These are phyloP conservation scores for Xylaria sp. DNA, from an alignment of 2,329 filamentous ascomycete species.

Conservation along the genomic window DNA sequence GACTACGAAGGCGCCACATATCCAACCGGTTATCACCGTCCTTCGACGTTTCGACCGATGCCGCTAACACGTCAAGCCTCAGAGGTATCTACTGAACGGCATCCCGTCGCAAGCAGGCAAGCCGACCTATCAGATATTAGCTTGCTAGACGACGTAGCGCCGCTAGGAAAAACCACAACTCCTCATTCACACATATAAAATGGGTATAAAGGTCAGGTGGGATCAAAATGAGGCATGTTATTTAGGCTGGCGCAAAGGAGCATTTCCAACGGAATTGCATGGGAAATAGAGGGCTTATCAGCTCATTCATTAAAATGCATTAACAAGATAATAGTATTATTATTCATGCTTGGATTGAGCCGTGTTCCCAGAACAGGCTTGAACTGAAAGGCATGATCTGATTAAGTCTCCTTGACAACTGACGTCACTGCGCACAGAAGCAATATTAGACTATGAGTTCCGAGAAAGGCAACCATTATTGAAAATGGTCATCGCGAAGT, in stretches of 20 bases:
- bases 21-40: conserved; percentile 39
- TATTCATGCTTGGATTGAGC: not conserved
- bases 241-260: conserved; percentile 19
- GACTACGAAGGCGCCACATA: conserved; percentile 38
- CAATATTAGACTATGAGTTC: not conserved
- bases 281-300: conserved; percentile 1
- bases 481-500: not conserved
- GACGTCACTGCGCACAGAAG: not conserved
- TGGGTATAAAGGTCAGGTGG: not conserved
- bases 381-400: not conserved
- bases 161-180: conserved; percentile 23
- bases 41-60: conserved; percentile 26
- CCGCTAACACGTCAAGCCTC: conserved; percentile 26
- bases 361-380: not conserved
- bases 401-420: not conserved
- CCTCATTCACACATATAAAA: conserved; percentile 11
- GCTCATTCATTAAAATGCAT: not conserved
- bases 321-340: not conserved
- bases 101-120: conserved; percentile 1
- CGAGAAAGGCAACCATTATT: not conserved
- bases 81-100: conserved; percentile 17
- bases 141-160: conserved; percentile 31
- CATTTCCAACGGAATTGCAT: not conserved
- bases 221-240: conserved; percentile 10
- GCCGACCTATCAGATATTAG: conserved; percentile 30